Evolutionary conservation across 192 early-diverging fungal species (phyloP), one percentile per base, ranked within the genome.

Genomic region (Dispira parvispora): DNA sequence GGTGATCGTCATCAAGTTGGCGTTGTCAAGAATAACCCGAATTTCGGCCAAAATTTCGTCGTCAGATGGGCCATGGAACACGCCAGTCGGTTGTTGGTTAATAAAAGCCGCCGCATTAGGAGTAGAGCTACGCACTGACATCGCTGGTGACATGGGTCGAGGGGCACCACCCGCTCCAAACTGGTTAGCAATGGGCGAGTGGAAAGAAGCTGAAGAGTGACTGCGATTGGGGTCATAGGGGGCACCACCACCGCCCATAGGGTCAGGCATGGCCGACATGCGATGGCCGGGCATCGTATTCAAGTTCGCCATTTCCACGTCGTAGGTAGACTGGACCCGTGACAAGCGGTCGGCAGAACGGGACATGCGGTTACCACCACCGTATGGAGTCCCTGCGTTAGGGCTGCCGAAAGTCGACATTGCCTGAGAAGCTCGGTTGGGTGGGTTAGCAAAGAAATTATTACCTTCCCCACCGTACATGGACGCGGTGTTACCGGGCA

Each of bases 1-100:
- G 47, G 96, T 99, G 54, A 99, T 87, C n/a, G 86, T 89, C 94
- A 96, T 96, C 61, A 99, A 71, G 65, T 99, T 87, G 11, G 90
- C 90, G 0, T 87, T 88, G 14, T 83, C 70, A 23, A 99, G 79
- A 38, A 96, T 88, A 65, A 86, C 84, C 62, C 77, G 77, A 44
- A 90, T 84, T 64, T 84, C 77, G 38, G 64, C 63, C 4, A 82
- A 68, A 47, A 90, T 72, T 63, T 89, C 80, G 32, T 84, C 83
- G 62, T 92, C 84, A 1, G 82, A 70, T 25, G 84, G 84, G 5
- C 72, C 71, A 20, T 61, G 14, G 43, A 61, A 61, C 14, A 38
- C 18, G 10, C 32, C 32, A 38, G 50, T 9, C 3, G 50, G 50
- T n/a, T 20, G 11, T n/a, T 44, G n/a, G 18, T 20, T n/a, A 3